Base-by-base conservation (phyloP, 768 basidiomycete species). In the button mushroom (Agaricus bisporus) region DNA sequence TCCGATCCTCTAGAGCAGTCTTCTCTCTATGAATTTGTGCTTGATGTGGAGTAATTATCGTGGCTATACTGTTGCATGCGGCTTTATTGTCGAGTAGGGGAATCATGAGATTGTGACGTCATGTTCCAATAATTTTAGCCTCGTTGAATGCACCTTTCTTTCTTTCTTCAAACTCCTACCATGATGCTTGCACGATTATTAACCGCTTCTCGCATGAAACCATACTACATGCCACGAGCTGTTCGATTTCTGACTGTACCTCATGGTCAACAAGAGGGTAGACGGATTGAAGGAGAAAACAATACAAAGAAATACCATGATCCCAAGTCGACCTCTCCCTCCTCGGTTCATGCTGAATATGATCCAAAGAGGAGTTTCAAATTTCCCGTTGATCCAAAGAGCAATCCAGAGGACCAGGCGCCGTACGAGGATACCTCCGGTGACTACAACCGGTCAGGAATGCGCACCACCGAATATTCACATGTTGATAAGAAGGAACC, bases 401-500 rank as follows among this genome's bases (percentile, higher is more conserved):
- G 44, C 25, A 54, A 54, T 18, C 46, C 46, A 37, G 46, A 26
- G 2, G 53, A 41, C n/a, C 41, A 37, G 18, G 47, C 28, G 12
- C 46, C 39, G 0, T 36, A 48, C 14, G 29, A 54, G 38, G 53
- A 48, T 11, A 22, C 12, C 29, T 41, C 53, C 39, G 53, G 46
- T 36, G 28, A n/a, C 17, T n/a, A 32, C 26, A 48, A 15, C 36
- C 41, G 46, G 5, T 54, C 41, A 15, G 46, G 53, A 17, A 48
- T 42, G 46, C 53, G 46, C 28, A 41, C 53, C 29, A 29, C 39
- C 18, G 53, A 54, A 41, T 54, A 48, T 37, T 48, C 17, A 15
- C 18, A 6, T 20, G 47, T 48, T 12, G 47, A 48, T 41, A 48
- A 54, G 26, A 28, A 36, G 17, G 53, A 54, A 32, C 53, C 53